Evolutionary conservation across 208 protist species (phyloP), one percentile per base, ranked within the genome.

Genomic region (Leishmania tarentolae): DNA sequence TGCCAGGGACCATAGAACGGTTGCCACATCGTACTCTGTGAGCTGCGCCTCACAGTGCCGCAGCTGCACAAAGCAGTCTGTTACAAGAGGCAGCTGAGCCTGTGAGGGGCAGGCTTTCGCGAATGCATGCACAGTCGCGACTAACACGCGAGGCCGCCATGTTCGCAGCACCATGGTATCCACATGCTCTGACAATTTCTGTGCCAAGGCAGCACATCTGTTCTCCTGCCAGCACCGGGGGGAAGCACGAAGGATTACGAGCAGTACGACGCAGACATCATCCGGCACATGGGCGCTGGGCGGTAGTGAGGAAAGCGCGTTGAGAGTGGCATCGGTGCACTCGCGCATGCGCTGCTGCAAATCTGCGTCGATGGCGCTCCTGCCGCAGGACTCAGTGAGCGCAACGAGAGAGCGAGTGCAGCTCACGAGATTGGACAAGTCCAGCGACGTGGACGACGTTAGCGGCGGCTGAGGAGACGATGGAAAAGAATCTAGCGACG

Each of bases 1-100:
- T 6, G 88, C 90, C 44, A 96, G 79, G 61, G 83, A 92, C 93
- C 93, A 96, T 63, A 96, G 59, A 31, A 94, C 69, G 37, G 84
- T 79, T 47, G 90, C 88, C 44, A 86, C 86, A 40, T 91, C 88
- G 40, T 79, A 69, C 71, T 85, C 87, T 44, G 86, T 80, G 15
- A 97, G 80, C 78, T 90, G 87, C n/a, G 57, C 37, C 42, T 94
- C 81, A 46, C 84, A 80, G 21, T 90, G 80, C 46, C 83, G 84
- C 59, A 92, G 81, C 66, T 84, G 83, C 7, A 76, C 78, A 1
- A 94, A 50, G n/a, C 93, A 76, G 37, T 90, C 87, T 37, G 78
- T 44, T 2, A 88, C 40, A n/a, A 97, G 71, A 2, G 78, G 52
- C 8, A 89, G 47, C n/a, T 77, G 47, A 17, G 70, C 68, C 50